Evolutionary conservation across 495 filamentous ascomycete genomes (phyloP), one percentile per base, ranked within the genome.

Genomic region (Stereocaulon alpinum): DNA sequence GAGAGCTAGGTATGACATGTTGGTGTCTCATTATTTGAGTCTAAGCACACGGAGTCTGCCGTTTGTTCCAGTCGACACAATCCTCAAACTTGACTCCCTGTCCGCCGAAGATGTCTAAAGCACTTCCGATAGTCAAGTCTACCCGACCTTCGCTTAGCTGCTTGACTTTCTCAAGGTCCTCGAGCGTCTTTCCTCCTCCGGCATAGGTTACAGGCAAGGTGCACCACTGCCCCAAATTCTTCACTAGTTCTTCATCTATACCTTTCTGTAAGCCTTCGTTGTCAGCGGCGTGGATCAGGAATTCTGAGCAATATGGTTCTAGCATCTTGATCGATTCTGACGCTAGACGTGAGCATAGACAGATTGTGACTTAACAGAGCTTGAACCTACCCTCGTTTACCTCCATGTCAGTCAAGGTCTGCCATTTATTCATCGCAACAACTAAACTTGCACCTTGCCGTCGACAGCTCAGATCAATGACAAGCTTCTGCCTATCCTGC

Each of bases 401-500:
- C 66, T 96, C 92, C 84, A 94, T 91, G 68, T 95, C 88, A 1
- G 93, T 97, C 59, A 97, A 84, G 4, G 88, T 92, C 75, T 96
- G 92, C 93, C 93, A 98, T 71, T 94, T 92, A 69, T 97, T 86
- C 89, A 93, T 98, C 43, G 93, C 92, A 32, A 98, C 92, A 61
- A 89, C 86, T 91, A 93, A 98, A 51, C 63, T 80, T 15, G 81
- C 75, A 18, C 79, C 88, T 58, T 83, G 81, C 47, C 82, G 74
- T 45, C 93, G 82, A 67, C 93, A 98, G 68, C 88, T 94, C 20
- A 98, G 79, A 71, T 98, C 93, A 68, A 98, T 88, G 59, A 98
- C 93, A 51, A 98, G 79, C 71, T 89, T 91, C 53, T 77, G 76
- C 64, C 77, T 86, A 69, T 92, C 85, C 40, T 84, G 83, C 1